Conservation (phyloP, 495 filamentous ascomycete species). For the Tetracladium setigerum region DNA sequence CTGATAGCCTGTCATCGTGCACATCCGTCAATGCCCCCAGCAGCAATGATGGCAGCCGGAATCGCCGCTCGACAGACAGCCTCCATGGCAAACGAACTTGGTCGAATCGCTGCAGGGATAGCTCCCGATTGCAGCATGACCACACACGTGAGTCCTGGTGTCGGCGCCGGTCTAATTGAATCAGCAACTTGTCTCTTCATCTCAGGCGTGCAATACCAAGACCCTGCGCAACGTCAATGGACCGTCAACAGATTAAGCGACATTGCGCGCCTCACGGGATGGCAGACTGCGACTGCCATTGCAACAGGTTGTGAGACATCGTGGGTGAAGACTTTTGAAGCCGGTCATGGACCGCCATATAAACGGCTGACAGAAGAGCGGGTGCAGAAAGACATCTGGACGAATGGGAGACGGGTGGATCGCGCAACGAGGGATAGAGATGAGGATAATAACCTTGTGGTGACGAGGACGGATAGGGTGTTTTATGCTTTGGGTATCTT, state of each 20-base stretch:
- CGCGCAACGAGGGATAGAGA: slow-evolving; percentile 20
- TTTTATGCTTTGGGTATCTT: slow-evolving; percentile 47
- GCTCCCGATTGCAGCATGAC: slow-evolving; percentile 53
- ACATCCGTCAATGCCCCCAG: slow-evolving; percentile 84
- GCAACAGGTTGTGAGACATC: slow-evolving; percentile 74
- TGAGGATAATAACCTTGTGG: slow-evolving; percentile 17
- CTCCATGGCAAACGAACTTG: slow-evolving; percentile 63
- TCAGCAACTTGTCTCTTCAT: slow-evolving; percentile 76
- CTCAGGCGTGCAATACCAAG: slow-evolving; percentile 68
- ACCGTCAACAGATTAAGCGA: slow-evolving; percentile 62
- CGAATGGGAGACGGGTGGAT: slow-evolving; percentile 26
- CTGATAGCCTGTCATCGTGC: slow-evolving; percentile 69
- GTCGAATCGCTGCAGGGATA: slow-evolving; percentile 74
- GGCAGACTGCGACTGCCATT: slow-evolving; percentile 73
- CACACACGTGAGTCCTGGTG: slow-evolving; percentile 62
- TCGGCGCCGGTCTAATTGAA: slow-evolving; percentile 77
- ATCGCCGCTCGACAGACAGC: slow-evolving; percentile 64
- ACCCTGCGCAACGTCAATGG: slow-evolving; percentile 67
- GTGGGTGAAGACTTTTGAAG: slow-evolving; percentile 65
- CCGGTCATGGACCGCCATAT: slow-evolving; percentile 67
- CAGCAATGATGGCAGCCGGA: slow-evolving; percentile 52
- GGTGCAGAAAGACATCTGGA: slow-evolving; percentile 3
- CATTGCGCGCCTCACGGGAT: slow-evolving; percentile 76
- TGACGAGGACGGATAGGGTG: slow-evolving; percentile 40
- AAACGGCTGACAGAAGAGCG: slow-evolving; percentile 15